Evolutionary conservation across 441 rosid genomes (phyloP).

Genomic region (Brassica hybrid): DNA sequence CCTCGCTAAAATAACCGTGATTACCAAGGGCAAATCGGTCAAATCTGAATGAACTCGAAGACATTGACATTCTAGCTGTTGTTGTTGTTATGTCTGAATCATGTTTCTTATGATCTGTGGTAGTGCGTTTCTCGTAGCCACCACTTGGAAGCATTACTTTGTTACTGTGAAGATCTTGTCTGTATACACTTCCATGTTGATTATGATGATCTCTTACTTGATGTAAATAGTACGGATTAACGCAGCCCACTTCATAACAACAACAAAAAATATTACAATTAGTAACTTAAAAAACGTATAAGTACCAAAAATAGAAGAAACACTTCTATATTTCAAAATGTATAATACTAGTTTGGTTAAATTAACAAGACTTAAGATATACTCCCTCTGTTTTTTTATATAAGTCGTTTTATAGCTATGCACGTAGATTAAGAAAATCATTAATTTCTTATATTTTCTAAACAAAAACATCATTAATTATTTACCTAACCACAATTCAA

Average conservation of each 20-base stretch:
- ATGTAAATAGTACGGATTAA: slow-evolving; percentile 37
- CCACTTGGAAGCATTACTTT: slow-evolving; percentile 25
- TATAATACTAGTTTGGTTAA: too few species aligned
- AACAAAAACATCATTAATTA: too few species aligned
- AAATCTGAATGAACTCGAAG: slow-evolving; percentile 28
- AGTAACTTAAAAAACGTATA: neutral
- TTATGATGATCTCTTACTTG: slow-evolving; percentile 20
- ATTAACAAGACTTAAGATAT: neutral
- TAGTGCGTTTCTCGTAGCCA: slow-evolving; percentile 29
- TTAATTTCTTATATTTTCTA: too few species aligned
- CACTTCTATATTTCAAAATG: neutral
- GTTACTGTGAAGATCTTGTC: slow-evolving; percentile 24
- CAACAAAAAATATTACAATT: neutral
- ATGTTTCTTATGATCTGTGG: slow-evolving; percentile 29
- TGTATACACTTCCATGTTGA: slow-evolving; percentile 29
- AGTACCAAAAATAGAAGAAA: neutral
- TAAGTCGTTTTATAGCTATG: too few species aligned
- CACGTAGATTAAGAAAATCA: too few species aligned
- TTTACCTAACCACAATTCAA: too few species aligned
- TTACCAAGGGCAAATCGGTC: slow-evolving; percentile 34
- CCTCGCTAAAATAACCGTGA: slow-evolving; percentile 11
- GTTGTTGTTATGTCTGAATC: slow-evolving; percentile 25
- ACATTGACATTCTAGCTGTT: slow-evolving; percentile 22
- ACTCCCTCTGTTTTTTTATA: too few species aligned
- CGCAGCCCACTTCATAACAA: slow-evolving; percentile 41